phyloP scores from a whole-genome alignment of 1,139 yeast species.

The Kodamaea arcana region DNA sequence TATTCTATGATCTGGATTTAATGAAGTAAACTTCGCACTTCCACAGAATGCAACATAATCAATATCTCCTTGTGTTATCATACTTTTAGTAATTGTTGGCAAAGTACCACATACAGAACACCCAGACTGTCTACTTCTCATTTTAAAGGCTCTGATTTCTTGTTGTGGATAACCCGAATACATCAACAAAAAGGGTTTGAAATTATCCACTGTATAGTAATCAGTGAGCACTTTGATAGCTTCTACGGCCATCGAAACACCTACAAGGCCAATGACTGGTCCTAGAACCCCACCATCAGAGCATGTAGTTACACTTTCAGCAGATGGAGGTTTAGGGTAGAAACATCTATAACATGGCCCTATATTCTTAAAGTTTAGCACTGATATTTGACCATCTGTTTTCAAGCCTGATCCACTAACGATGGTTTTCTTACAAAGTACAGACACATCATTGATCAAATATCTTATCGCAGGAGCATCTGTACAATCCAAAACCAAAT shows the following conservation, averaged over 20 bases:
- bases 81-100: constrained; percentile 41
- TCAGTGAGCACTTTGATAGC: constrained; percentile 70
- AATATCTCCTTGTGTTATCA: constrained; percentile 44
- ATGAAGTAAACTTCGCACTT: constrained; percentile 41
- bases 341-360: constrained; percentile 97
- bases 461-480: constrained; percentile 90
- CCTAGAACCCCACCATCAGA: constrained; percentile 95
- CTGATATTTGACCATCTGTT: constrained; percentile 84
- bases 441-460: constrained; percentile 82
- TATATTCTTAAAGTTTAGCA: constrained; percentile 57
- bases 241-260: constrained; percentile 85
- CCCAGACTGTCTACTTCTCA: constrained; percentile 61
- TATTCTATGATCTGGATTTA: constrained; percentile 42
- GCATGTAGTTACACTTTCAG: constrained; percentile 78
- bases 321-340: constrained; percentile 87
- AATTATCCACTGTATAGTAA: constrained; percentile 46
- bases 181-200: constrained; percentile 64
- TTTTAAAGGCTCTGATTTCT: constrained; percentile 65
- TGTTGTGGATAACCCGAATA: constrained; percentile 77
- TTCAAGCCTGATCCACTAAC: constrained; percentile 91
- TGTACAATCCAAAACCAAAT: constrained; percentile 85
- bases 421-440: constrained; percentile 61
- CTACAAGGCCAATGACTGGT: constrained; percentile 90
- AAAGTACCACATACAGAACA: constrained; percentile 68
- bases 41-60: constrained; percentile 81